Evolutionary conservation across 305 asterid genomes (phyloP).

Genomic region (Plantago coronopus): DNA sequence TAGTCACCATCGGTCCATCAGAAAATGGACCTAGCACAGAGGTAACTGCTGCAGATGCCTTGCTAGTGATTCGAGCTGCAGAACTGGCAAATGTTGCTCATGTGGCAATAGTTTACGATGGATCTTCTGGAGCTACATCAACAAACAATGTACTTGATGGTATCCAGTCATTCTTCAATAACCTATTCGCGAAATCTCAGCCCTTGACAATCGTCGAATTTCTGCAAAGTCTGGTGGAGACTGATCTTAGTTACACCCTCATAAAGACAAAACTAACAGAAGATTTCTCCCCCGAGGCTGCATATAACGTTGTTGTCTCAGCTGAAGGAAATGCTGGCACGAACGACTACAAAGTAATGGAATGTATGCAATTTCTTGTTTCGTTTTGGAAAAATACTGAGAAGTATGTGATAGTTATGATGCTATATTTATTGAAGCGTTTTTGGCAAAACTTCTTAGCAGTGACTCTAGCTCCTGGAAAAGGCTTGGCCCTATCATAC

Average conservation of each 20-base stretch:
- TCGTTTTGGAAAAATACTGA: conserved; percentile 16
- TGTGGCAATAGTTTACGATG: conserved; percentile 73
- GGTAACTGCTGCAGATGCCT: conserved; percentile 61
- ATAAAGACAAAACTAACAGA: conserved; percentile 67
- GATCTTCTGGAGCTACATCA: conserved; percentile 34
- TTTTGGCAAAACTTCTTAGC: conserved; percentile 8
- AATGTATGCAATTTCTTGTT: conserved; percentile 75
- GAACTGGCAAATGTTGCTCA: conserved; percentile 78
- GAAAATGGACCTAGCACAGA: conserved; percentile 67
- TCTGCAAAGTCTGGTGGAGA: conserved; percentile 58
- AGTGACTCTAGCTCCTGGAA: neutral
- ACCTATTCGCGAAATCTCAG: conserved; percentile 62
- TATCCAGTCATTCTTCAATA: conserved; percentile 67
- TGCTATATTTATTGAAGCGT: neutral
- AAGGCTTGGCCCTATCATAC: no score
- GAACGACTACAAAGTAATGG: conserved; percentile 93
- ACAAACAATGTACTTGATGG: conserved; percentile 76
- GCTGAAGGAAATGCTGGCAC: conserved; percentile 61
- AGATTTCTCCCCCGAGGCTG: conserved; percentile 70
- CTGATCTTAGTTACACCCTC: conserved; percentile 74
- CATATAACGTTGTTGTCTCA: conserved; percentile 64
- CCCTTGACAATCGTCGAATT: conserved; percentile 60
- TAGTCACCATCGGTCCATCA: conserved; percentile 63
- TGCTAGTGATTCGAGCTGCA: conserved; percentile 77
- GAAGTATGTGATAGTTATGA: conserved; percentile 7